phyloP scores from a whole-genome alignment of 2,329 filamentous ascomycete genomes.

The Colletotrichum musicola region DNA sequence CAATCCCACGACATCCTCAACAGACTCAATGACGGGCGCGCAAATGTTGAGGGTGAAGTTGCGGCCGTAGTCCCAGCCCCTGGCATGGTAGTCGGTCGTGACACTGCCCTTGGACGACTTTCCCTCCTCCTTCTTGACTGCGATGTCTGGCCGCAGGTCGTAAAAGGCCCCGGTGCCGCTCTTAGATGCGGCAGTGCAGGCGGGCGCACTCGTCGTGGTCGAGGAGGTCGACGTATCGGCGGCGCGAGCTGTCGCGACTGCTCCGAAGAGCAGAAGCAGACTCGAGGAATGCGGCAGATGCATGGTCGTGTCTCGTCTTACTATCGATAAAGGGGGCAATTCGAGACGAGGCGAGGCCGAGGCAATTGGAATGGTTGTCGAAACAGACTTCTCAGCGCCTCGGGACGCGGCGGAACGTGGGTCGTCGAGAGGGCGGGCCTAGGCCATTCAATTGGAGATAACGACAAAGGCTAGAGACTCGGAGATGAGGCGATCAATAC shows the following conservation, averaged over 20 bases:
- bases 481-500: not conserved
- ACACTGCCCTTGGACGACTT: slow-evolving; percentile 58
- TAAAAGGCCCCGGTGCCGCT: slow-evolving; percentile 70
- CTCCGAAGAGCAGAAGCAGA: slow-evolving; percentile 52
- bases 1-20: slow-evolving; percentile 74
- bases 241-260: slow-evolving; percentile 46
- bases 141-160: slow-evolving; percentile 68
- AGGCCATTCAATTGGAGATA: slow-evolving; percentile 27
- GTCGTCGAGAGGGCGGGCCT: not conserved
- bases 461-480: not conserved
- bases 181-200: slow-evolving; percentile 69
- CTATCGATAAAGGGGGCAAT: not conserved
- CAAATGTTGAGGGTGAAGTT: slow-evolving; percentile 91
- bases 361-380: slow-evolving; percentile 18
- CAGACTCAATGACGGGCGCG: slow-evolving; percentile 76
- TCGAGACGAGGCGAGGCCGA: not conserved
- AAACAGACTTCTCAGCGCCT: slow-evolving; percentile 15
- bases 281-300: slow-evolving; percentile 40
- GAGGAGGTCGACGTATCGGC: slow-evolving; percentile 47
- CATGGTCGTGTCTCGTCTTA: slow-evolving; percentile 40
- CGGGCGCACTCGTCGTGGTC: slow-evolving; percentile 58
- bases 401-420: slow-evolving; percentile 15
- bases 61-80: slow-evolving; percentile 80
- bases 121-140: slow-evolving; percentile 57
- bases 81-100: slow-evolving; percentile 70